Evolutionary conservation across 2,329 filamentous ascomycete species (phyloP).

Genomic region (Thelonectria discophora): DNA sequence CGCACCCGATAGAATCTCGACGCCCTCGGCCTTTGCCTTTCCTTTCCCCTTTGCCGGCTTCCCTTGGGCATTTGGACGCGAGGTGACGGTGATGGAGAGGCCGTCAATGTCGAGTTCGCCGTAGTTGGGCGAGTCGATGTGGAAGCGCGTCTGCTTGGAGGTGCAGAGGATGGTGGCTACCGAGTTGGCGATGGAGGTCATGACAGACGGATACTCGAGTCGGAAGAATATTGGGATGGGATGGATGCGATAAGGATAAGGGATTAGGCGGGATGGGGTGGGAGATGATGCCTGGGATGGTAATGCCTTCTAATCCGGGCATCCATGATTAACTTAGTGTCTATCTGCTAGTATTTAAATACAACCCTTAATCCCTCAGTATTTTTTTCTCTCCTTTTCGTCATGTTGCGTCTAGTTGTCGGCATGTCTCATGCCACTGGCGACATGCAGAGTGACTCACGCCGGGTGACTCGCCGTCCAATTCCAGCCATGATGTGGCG

Average conservation of each 20-base stretch:
- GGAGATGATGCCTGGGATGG: neutral
- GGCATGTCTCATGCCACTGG: neutral
- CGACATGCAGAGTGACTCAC: slow-evolving; percentile 36
- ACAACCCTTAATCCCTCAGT: no score
- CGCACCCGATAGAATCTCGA: slow-evolving; percentile 76
- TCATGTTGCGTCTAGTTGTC: neutral
- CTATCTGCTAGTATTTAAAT: no score
- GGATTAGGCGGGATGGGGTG: neutral
- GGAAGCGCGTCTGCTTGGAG: slow-evolving; percentile 74
- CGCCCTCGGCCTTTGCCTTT: slow-evolving; percentile 58
- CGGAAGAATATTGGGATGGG: neutral
- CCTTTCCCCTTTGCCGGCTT: slow-evolving; percentile 60
- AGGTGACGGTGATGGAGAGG: slow-evolving; percentile 72
- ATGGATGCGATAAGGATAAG: neutral
- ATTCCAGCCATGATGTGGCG: neutral
- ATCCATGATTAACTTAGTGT: neutral
- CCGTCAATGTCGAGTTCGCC: slow-evolving; percentile 77
- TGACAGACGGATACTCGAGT: slow-evolving; percentile 40
- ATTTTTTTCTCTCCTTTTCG: neutral
- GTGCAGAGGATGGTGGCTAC: slow-evolving; percentile 67
- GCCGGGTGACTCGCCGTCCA: slow-evolving; percentile 33
- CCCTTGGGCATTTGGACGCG: slow-evolving; percentile 48
- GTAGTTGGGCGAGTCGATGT: slow-evolving; percentile 64
- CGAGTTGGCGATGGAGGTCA: slow-evolving; percentile 61
- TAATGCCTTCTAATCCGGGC: neutral